Conservation (phyloP, 2,329 filamentous ascomycete genomes). For the Dichotomopilus funicola region DNA sequence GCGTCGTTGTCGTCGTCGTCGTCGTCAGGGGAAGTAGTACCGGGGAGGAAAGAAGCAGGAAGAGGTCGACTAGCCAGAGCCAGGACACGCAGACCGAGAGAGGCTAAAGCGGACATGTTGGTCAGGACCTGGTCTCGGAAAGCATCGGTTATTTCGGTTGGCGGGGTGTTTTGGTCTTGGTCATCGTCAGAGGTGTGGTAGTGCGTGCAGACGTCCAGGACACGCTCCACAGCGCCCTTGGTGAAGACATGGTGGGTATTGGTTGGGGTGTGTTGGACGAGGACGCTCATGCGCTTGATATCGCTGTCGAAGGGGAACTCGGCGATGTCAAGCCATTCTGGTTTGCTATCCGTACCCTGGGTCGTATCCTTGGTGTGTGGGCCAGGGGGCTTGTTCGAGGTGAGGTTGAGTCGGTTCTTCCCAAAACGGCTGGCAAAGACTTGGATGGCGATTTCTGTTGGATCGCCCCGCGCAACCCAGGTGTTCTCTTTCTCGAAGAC, state of each 20-base stretch:
- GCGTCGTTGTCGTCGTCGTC: constrained; percentile 49
- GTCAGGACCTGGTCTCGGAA: constrained; percentile 41
- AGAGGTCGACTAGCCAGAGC: constrained; percentile 53
- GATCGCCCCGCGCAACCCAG: constrained; percentile 51
- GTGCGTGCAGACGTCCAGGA: constrained; percentile 50
- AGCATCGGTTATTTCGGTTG: constrained; percentile 42
- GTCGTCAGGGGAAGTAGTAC: constrained; percentile 13
- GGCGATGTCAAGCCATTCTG: constrained; percentile 40
- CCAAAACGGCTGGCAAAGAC: constrained; percentile 66
- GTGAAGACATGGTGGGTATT: constrained; percentile 36
- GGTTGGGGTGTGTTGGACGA: constrained; percentile 50
- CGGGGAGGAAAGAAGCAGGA: neutral
- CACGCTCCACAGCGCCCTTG: constrained; percentile 53
- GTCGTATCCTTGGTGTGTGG: constrained; percentile 18
- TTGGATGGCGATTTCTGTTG: constrained; percentile 68
- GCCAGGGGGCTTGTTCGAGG: too few species aligned
- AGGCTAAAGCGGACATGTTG: constrained; percentile 50
- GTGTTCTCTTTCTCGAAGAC: constrained; percentile 25
- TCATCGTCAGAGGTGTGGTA: constrained; percentile 39
- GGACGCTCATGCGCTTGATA: constrained; percentile 69
- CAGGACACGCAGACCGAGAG: constrained; percentile 62
- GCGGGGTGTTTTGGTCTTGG: constrained; percentile 39
- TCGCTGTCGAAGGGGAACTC: constrained; percentile 70
- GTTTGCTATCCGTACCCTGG: constrained; percentile 26
- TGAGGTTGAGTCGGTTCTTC: constrained; percentile 38